These are phyloP conservation scores for Serendipita indica DNA, from an alignment of 768 basidiomycete genomes.

Conservation along the genomic window DNA sequence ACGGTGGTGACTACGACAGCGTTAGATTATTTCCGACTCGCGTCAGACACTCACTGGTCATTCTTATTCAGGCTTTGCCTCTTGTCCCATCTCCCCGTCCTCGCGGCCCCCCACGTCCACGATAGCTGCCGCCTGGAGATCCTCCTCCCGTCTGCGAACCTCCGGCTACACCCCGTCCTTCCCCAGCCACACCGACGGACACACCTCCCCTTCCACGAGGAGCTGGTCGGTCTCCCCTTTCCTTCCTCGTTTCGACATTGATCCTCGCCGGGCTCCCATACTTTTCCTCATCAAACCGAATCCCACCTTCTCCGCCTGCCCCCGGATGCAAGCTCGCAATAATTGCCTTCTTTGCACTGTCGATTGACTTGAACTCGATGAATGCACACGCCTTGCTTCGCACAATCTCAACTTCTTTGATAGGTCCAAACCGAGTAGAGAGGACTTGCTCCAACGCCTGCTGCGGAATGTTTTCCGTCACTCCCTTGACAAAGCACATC, in stretches of 20 bases:
- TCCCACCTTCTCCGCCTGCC: conserved; percentile 81
- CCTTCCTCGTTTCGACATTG: conserved; percentile 78
- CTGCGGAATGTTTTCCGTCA: conserved; percentile 48
- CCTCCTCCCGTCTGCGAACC: background rate
- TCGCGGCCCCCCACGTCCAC: conserved; percentile 8
- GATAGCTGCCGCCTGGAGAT: background rate
- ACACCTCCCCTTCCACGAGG: conserved; percentile 47
- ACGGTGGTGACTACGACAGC: too few relatives aligned
- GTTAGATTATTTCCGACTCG: too few relatives aligned
- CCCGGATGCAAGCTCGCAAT: conserved; percentile 43
- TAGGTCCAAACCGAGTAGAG: conserved; percentile 51
- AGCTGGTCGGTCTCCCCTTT: conserved; percentile 66
- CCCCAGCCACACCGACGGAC: conserved; percentile 25
- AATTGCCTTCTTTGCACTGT: conserved; percentile 78
- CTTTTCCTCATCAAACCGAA: conserved; percentile 54
- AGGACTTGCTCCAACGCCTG: conserved; percentile 36
- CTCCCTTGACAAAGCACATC: conserved; percentile 89
- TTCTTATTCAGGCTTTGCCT: background rate
- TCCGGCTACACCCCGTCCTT: background rate
- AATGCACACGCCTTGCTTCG: conserved; percentile 85
- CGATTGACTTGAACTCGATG: conserved; percentile 69
- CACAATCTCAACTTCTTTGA: conserved; percentile 83
- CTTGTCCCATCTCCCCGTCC: conserved; percentile 7
- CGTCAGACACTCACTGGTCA: too few relatives aligned
- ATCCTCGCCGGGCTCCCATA: conserved; percentile 36